A percentile compares a stretch with the other conserved stretches of the same genome.
These are phyloP conservation scores for Scytalidium lignicola DNA, from an alignment of 2,329 filamentous ascomycete species.

Conservation along the genomic window DNA sequence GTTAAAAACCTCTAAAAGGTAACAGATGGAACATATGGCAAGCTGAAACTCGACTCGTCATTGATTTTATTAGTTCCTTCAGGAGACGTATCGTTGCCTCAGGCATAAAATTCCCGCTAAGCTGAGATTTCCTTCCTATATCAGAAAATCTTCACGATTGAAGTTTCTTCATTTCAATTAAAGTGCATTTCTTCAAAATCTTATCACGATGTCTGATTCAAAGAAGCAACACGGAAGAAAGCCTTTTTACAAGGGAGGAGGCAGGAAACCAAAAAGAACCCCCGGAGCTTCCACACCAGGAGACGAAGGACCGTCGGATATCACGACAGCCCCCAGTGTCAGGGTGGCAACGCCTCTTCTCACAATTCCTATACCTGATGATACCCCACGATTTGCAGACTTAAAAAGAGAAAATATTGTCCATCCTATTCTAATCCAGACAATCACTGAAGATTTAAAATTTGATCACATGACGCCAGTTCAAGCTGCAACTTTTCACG, in stretches of 20 bases:
- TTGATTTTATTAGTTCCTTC: no score
- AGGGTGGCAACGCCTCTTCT: conserved; percentile 31
- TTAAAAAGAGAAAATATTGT: conserved; percentile 38
- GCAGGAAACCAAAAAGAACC: conserved; percentile 39
- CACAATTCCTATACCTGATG: conserved; percentile 34
- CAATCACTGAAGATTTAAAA: conserved; percentile 67
- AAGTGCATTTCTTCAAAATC: neutral
- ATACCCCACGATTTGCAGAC: conserved; percentile 42
- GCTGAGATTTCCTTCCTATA: no score
- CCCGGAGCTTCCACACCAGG: conserved; percentile 43
- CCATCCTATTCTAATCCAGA: conserved; percentile 41
- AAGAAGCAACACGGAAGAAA: conserved; percentile 16
- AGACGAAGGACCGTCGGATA: conserved; percentile 53
- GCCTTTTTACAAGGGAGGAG: conserved; percentile 17
- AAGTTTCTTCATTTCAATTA: no score
- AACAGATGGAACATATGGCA: no score
- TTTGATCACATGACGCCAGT: conserved; percentile 90
- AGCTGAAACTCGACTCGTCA: no score
- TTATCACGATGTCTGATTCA: neutral
- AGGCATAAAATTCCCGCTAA: no score
- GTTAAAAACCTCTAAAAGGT: no score
- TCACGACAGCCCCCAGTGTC: conserved; percentile 34
- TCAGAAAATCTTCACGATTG: no score
- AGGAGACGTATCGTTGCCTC: no score
- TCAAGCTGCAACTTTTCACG: conserved; percentile 75